A percentile compares a stretch with the other conserved stretches of the same genome.
Evolutionary conservation across 2,329 filamentous ascomycete species (phyloP).

Genomic region (Apiospora marii): DNA sequence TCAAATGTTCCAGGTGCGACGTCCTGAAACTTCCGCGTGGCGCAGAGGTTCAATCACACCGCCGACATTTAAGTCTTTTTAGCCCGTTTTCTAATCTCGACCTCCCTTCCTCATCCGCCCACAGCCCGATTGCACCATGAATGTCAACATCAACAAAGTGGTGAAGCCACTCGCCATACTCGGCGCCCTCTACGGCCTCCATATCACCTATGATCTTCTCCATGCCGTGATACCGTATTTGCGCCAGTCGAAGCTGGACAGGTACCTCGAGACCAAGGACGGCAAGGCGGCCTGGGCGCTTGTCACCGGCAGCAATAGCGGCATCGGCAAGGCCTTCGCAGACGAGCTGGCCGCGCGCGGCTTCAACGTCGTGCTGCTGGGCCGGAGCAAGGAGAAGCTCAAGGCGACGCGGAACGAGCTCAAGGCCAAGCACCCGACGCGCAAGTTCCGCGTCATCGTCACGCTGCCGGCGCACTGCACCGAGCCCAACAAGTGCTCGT

Average conservation of each 20-base stretch:
- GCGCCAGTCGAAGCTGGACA: conserved; percentile 9
- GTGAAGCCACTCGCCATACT: conserved; percentile 20
- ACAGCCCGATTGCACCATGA: neutral
- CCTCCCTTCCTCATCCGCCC: neutral
- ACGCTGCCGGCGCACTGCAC: conserved; percentile 32
- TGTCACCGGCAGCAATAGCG: conserved; percentile 58
- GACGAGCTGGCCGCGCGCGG: conserved; percentile 56
- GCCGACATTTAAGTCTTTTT: neutral
- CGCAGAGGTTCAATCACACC: neutral
- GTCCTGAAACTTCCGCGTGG: neutral
- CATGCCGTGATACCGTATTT: neutral
- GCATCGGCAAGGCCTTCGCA: conserved; percentile 58
- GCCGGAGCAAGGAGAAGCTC: conserved; percentile 55
- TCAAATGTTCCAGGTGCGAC: conserved; percentile 6
- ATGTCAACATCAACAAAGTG: neutral
- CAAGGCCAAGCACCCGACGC: conserved; percentile 43
- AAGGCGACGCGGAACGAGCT: conserved; percentile 47
- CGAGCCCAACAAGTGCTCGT: neutral
- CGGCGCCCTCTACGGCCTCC: conserved; percentile 8
- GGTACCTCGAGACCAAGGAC: conserved; percentile 26
- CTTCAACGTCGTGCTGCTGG: conserved; percentile 65
- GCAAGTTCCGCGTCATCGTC: conserved; percentile 48
- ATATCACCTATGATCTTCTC: conserved; percentile 6
- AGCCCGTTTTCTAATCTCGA: neutral
- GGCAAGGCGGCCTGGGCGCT: conserved; percentile 48